A percentile compares a stretch with the other conserved stretches of the same genome.
phyloP scores from a whole-genome alignment of 2,329 filamentous ascomycete genomes.

The Aspergillus sergii region DNA sequence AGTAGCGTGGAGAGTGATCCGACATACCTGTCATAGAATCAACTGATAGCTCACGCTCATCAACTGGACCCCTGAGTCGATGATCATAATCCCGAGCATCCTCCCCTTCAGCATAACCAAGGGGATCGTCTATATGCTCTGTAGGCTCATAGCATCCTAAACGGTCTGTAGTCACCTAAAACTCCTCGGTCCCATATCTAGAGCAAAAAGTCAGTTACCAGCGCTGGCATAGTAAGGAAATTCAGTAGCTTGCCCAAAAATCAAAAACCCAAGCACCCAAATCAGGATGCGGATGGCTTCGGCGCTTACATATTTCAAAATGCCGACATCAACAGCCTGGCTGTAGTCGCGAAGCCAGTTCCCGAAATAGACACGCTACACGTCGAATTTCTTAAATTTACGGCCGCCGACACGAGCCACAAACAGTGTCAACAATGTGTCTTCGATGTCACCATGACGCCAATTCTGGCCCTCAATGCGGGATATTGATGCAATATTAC shows the following conservation, averaged over 20 bases:
- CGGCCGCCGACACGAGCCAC: conserved; percentile 69
- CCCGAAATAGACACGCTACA: conserved; percentile 91
- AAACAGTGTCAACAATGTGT: conserved; percentile 75
- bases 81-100: conserved; percentile 82
- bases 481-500: conserved; percentile 81
- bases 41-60: conserved; percentile 77
- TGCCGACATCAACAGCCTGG: conserved; percentile 90
- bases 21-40: conserved; percentile 67
- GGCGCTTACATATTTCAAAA: conserved; percentile 84
- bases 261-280: conserved; percentile 88
- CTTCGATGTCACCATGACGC: conserved; percentile 91
- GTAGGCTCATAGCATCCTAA: conserved; percentile 80
- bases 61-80: conserved; percentile 77
- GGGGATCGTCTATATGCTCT: conserved; percentile 78
- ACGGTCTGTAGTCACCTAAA: conserved; percentile 78
- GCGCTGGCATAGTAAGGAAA: neutral
- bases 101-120: conserved; percentile 84
- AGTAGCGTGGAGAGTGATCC: neutral
- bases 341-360: conserved; percentile 96
- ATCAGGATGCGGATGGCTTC: conserved; percentile 89
- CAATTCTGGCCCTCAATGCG: conserved; percentile 84
- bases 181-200: conserved; percentile 71
- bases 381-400: conserved; percentile 85
- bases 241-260: conserved; percentile 66
- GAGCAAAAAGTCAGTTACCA: neutral